These are phyloP conservation scores for Colletotrichum sp. DNA, from an alignment of 2,329 filamentous ascomycete species.

Conservation along the genomic window DNA sequence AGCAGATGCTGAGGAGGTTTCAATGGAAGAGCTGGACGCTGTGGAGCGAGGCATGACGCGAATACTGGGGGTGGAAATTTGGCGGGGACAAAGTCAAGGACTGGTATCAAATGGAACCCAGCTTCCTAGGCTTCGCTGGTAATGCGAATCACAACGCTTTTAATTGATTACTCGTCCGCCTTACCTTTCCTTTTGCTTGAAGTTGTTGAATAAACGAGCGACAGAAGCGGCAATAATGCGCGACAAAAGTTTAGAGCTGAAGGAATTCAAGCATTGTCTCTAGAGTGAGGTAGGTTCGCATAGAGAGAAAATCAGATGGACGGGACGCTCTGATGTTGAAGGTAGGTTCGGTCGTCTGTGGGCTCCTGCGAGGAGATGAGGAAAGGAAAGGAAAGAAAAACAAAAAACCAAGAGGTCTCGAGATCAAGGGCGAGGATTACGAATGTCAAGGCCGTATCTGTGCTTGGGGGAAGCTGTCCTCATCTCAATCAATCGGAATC, in stretches of 20 bases:
- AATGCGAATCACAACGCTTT: background rate
- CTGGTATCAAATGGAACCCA: background rate
- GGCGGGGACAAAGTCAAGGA: conserved; percentile 12
- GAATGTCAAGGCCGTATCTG: background rate
- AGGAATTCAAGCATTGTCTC: conserved; percentile 11
- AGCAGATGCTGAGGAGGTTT: conserved; percentile 31
- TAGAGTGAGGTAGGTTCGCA: background rate
- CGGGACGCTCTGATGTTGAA: conserved; percentile 14
- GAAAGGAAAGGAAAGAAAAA: background rate
- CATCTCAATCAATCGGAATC: conserved; percentile 15
- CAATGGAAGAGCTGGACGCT: conserved; percentile 30
- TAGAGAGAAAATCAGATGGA: conserved; percentile 12
- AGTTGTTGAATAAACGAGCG: conserved; percentile 6
- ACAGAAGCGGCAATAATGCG: conserved; percentile 17
- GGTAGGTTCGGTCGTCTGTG: background rate
- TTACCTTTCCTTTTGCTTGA: background rate
- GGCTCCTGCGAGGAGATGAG: background rate
- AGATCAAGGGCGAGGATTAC: conserved; percentile 6
- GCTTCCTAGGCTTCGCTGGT: background rate
- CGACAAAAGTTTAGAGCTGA: conserved; percentile 8
- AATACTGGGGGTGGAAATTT: conserved; percentile 1
- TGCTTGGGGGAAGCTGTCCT: conserved; percentile 10
- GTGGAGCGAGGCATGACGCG: conserved; percentile 46
- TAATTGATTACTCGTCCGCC: background rate
- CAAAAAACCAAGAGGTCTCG: background rate